Conservation (phyloP, 805 yeast genomes). For the Metschnikowia noctiluminum region DNA sequence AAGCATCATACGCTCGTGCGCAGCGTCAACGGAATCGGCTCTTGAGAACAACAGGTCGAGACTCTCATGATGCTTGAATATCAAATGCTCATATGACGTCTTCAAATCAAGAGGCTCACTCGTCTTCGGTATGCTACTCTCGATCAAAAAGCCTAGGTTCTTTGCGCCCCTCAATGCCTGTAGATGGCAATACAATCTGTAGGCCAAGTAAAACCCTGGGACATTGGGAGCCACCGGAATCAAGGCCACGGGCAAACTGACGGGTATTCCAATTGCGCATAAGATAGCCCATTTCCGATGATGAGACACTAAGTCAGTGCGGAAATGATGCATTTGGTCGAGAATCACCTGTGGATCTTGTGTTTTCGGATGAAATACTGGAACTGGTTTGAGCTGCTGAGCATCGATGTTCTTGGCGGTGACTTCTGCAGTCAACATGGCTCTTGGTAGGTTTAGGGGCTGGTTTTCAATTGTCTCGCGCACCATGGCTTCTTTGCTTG, state of each 20-base stretch:
- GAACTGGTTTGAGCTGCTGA: constrained; percentile 36
- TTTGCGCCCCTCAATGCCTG: constrained; percentile 73
- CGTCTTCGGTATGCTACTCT: constrained; percentile 16
- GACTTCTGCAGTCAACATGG: constrained; percentile 15
- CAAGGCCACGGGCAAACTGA: constrained; percentile 75
- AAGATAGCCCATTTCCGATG: constrained; percentile 56
- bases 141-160: constrained; percentile 59
- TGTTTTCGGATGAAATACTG: constrained; percentile 37
- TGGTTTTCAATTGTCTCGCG: constrained; percentile 40
- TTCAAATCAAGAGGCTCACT: constrained; percentile 14
- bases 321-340: constrained; percentile 41
- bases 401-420: constrained; percentile 18
- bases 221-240: constrained; percentile 87
- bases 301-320: constrained; percentile 41
- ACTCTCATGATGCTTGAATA: constrained; percentile 5
- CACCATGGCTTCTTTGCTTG: constrained; percentile 59
- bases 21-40: not conserved
- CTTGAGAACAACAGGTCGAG: constrained; percentile 16
- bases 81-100: not conserved
- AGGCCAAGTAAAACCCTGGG: constrained; percentile 84
- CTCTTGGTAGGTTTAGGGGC: constrained; percentile 7
- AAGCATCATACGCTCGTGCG: constrained; percentile 39
- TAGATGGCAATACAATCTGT: constrained; percentile 79
- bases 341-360: constrained; percentile 31
- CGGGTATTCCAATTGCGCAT: constrained; percentile 63